Evolutionary conservation across 139 green algal genomes (phyloP), one percentile per base, ranked within the genome.

Genomic region (Auxenochlorella pyrenoidosa): DNA sequence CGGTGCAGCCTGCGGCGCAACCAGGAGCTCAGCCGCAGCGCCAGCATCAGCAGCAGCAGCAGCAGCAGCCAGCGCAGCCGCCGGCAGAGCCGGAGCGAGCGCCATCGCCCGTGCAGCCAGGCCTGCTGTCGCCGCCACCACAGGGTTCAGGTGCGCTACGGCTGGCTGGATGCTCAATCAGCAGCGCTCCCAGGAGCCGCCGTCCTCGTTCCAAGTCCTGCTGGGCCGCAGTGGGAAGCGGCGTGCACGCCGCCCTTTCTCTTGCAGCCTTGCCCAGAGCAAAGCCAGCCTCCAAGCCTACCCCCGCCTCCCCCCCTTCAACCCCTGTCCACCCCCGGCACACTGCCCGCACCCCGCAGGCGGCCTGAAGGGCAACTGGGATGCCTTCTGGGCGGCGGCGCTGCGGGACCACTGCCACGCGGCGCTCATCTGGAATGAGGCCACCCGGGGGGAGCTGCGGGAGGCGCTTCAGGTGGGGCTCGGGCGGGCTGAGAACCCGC

Each of bases 351-450:
- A 12, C 47, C 51, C 32, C 73, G 80, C 75, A 88, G 86, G 81
- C 59, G 72, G 41, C 16, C 90, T 96, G 36, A 86, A 83, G 22
- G 90, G 93, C 78, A 97, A 99, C 91, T 98, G 96, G 96, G 87
- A 86, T 6, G 95, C 92, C 0, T 94, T 98, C 58, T 99, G 96
- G 96, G 75, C 41, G 28, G 93, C 93, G 0, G 88, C 92, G 13
- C 68, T 51, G 28, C 58, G 85, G 18, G 95, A 98, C 89, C 95
- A 98, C 89, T 91, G 88, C 85, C 94, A 97, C 66, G 94, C 95
- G 19, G 94, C 88, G 26, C 92, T 99, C n/a, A 93, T 99, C 38
- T 99, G 97, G 97, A 98, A 99, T 60, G 94, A 98, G 87, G 47
- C 71, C 43, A 96, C 92, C 2, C 89, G 96, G 1, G 77, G 85